Evolutionary conservation across 164 flowering plant species (phyloP).

Genomic region (Umbilicus rupestris): DNA sequence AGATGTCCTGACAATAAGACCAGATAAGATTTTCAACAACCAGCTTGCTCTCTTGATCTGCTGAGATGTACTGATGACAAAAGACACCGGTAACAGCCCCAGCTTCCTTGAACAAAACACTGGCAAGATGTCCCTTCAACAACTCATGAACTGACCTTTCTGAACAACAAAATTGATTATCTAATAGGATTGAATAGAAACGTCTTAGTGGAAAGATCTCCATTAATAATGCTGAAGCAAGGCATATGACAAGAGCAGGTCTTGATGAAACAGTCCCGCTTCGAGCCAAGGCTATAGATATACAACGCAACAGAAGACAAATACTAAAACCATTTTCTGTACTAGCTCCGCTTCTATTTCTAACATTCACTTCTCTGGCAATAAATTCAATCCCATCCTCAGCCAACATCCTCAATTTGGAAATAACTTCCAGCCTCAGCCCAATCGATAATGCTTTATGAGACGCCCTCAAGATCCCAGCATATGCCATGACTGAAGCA

Average conservation of each 20-base stretch:
- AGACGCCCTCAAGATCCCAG: slow-evolving; percentile 60
- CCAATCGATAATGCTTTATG: slow-evolving; percentile 25
- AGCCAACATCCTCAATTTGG: slow-evolving; percentile 33
- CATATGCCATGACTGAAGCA: slow-evolving; percentile 64
- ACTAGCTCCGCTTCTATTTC: slow-evolving; percentile 11
- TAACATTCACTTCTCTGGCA: slow-evolving; percentile 37
- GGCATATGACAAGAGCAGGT: slow-evolving; percentile 39
- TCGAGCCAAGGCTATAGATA: slow-evolving; percentile 61
- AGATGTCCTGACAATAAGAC: slow-evolving; percentile 58
- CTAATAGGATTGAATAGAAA: slow-evolving; percentile 28
- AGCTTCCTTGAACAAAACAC: slow-evolving; percentile 68
- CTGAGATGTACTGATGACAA: slow-evolving; percentile 65
- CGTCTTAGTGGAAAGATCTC: slow-evolving; percentile 59
- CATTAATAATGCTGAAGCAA: slow-evolving; percentile 47
- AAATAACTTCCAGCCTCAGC: slow-evolving; percentile 17
- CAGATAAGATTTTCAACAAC: slow-evolving; percentile 66
- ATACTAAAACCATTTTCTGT: slow-evolving; percentile 14
- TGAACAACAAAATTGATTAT: not conserved
- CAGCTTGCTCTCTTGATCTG: slow-evolving; percentile 44
- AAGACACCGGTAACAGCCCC: slow-evolving; percentile 64
- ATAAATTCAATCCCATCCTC: slow-evolving; percentile 44
- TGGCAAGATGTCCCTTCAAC: slow-evolving; percentile 43
- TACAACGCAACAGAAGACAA: slow-evolving; percentile 46
- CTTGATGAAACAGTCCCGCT: slow-evolving; percentile 40
- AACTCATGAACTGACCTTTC: slow-evolving; percentile 14